Base-by-base conservation (phyloP, 1,284 basidiomycete species). In the Austropuccinia psidii region DNA sequence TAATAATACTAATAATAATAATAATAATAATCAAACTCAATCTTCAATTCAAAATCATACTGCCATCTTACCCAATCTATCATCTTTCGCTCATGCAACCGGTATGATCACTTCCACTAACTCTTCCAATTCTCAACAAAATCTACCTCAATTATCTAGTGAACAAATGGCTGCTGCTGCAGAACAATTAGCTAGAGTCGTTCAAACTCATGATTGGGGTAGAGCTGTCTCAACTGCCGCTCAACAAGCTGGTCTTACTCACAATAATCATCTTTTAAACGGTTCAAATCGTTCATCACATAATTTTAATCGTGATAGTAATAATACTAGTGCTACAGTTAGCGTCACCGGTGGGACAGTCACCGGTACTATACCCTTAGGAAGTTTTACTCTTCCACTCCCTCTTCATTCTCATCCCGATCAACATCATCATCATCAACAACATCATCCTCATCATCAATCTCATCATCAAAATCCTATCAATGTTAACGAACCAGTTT, bases 381-480 rank as follows among this genome's bases (percentile, higher is more conserved):
- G 69, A 7, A 62, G 58, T 54, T 79, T 82, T 70, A 79, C 85
- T 62, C 83, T 84, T 80, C 80, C 85, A 75, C 87, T 87, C 82
- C 78, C 75, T 27, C 58, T 82, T 55, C 83, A 85, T 76, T 83
- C 83, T 77, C 84, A 85, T 75, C 74, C 83, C 67, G 84, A 86
- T 83, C 86, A 87, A 76, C 86, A 88, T 80, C 85, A 87, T 83
- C 88, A 87, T 80, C 86, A 87, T 33, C 85, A 87, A 76, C 86
- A 86, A 68, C 61, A 64, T 64, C 54, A 57, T 57, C 54, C 54
- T 31, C 27, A 57, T 31, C 54, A 57, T 57, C 35, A 24, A 87
- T 87, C 19, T 87, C 86, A 77, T 83, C 86, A 74, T 86, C 85
- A 65, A 83, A 80, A 39, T 82, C 83, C 29, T 82, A 83, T 77